Evolutionary conservation across 2,329 filamentous ascomycete genomes (phyloP).

Genomic region (Xylariaceae sp.): DNA sequence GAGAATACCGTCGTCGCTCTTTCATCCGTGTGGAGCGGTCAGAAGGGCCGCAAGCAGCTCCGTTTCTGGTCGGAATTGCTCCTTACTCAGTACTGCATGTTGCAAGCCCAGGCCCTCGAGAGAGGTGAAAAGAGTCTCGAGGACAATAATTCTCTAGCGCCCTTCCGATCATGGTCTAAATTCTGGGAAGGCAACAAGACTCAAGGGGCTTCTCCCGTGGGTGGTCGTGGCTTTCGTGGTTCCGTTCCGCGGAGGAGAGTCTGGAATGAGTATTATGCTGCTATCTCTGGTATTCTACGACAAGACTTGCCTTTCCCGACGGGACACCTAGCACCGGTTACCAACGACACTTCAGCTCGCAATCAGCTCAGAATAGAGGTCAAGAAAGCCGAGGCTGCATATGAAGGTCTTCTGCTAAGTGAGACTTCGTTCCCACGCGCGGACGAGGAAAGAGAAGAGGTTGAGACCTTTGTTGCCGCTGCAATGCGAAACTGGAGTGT

Average conservation of each 20-base stretch:
- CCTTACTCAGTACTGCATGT: conserved; percentile 69
- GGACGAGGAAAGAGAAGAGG: conserved; percentile 69
- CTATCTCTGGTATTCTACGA: conserved; percentile 72
- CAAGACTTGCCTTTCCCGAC: conserved; percentile 58
- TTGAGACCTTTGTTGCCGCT: conserved; percentile 77
- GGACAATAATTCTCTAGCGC: conserved; percentile 51
- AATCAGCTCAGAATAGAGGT: conserved; percentile 70
- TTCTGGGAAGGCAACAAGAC: conserved; percentile 58
- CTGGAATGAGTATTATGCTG: conserved; percentile 82
- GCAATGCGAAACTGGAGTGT: conserved; percentile 83
- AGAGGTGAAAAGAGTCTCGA: conserved; percentile 47
- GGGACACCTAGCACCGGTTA: conserved; percentile 38
- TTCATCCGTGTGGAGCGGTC: conserved; percentile 46
- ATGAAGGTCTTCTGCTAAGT: conserved; percentile 72
- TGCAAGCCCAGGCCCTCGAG: conserved; percentile 58
- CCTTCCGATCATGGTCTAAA: conserved; percentile 64
- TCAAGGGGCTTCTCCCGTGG: conserved; percentile 40
- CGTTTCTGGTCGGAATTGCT: conserved; percentile 76
- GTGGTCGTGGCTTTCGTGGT: conserved; percentile 56
- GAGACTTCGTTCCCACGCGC: conserved; percentile 84
- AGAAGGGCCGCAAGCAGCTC: conserved; percentile 59
- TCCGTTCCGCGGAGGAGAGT: conserved; percentile 62
- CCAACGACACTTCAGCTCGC: conserved; percentile 51
- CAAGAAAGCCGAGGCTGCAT: conserved; percentile 72
- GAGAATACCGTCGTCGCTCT: conserved; percentile 63